Conservation (phyloP, 2,329 filamentous ascomycete genomes). For the Lachnellula cervina region DNA sequence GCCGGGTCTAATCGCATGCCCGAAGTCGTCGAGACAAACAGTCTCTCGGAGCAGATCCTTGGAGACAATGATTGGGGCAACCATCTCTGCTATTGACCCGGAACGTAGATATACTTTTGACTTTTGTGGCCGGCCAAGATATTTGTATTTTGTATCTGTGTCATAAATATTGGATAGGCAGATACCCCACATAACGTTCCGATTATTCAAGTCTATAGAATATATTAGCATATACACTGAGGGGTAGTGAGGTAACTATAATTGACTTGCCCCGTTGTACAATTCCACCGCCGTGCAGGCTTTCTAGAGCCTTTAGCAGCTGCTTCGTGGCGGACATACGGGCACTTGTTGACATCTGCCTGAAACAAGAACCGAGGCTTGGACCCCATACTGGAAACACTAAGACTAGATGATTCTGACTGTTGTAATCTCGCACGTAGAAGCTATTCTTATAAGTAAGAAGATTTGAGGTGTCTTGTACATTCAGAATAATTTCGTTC, state of each 20-base stretch:
- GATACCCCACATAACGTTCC: slow-evolving; percentile 11
- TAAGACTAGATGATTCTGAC: slow-evolving; percentile 7
- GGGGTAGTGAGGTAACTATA: neutral
- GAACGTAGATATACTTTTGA: neutral
- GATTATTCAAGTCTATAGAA: slow-evolving; percentile 11
- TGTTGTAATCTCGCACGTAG: neutral
- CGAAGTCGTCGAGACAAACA: slow-evolving; percentile 12
- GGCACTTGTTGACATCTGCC: neutral
- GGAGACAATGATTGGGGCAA: slow-evolving; percentile 2
- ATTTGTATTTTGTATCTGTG: slow-evolving; percentile 9
- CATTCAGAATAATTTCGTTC: slow-evolving; percentile 9
- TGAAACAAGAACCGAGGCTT: slow-evolving; percentile 3
- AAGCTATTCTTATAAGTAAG: slow-evolving; percentile 7
- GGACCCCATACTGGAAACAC: slow-evolving; percentile 10
- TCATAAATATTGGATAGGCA: neutral
- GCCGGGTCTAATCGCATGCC: slow-evolving; percentile 11
- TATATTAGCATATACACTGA: slow-evolving; percentile 2
- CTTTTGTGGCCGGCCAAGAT: slow-evolving; percentile 11
- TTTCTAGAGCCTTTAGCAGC: slow-evolving; percentile 10
- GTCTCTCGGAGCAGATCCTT: neutral
- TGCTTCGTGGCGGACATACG: slow-evolving; percentile 12
- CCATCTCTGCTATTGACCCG: slow-evolving; percentile 10
- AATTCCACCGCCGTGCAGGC: slow-evolving; percentile 11
- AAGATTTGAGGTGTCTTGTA: slow-evolving; percentile 8
- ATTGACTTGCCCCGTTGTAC: slow-evolving; percentile 10